Base-by-base conservation (phyloP, 805 yeast species). In the Candida takata region DNA sequence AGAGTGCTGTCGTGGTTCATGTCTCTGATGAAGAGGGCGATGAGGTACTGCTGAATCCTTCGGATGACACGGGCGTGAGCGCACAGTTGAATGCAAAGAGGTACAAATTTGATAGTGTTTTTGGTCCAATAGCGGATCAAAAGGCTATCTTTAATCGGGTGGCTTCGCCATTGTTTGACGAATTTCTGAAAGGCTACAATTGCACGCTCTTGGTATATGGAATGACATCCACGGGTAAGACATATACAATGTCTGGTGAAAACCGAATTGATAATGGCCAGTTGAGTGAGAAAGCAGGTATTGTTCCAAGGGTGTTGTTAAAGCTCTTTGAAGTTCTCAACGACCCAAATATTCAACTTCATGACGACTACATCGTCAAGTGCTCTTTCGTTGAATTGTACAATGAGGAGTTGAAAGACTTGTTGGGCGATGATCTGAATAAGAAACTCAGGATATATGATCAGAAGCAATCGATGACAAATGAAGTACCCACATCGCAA, bases 151-250 rank as follows among this genome's bases (percentile, higher is more conserved):
- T 79, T 47, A 74, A 77, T 16, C 72, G 72, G 18, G 79, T 80
- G 14, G 94, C 88, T 0, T 61, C 69, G 23, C 79, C 79, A 10
- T 57, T 77, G 36, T 67, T 80, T 33, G 67, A 70, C 18, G 95
- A 88, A 43, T 70, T 86, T 40, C 60, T 86, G 38, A 62, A 69
- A 35, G 94, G 90, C 15, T 82, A 79, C 53, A 85, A 84, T 53
- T 85, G 87, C 45, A 82, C 95, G 0, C 70, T 85, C 20, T 67
- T 86, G 45, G 95, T 92, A 0, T 87, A 87, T 59, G 96, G 96
- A 5, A 94, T 85, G 69, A 86, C 95, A 0, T 92, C 95, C 1
- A 83, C 95, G 0, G 95, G 95, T 18, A 86, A 85, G 50, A 85
- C 95, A 0, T 77, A 77, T 52, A 67, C 84, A 10, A 77, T 77